Conservation (phyloP, 2,329 filamentous ascomycete genomes). For the Stachybotrys chartarum region DNA sequence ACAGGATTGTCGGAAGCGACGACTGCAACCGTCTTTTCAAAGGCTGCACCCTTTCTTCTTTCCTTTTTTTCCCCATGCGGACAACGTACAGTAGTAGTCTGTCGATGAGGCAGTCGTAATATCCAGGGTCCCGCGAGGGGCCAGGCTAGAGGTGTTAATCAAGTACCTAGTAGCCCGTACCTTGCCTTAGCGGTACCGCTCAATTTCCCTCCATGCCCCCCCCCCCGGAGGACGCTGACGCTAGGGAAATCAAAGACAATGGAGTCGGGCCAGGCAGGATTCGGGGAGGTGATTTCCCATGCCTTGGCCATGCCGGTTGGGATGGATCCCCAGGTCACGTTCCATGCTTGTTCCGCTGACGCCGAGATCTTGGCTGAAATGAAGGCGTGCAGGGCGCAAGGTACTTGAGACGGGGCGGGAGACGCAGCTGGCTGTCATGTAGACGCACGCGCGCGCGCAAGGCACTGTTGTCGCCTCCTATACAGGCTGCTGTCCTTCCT, state of each 20-base stretch:
- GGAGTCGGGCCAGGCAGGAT: neutral
- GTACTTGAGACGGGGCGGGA: neutral
- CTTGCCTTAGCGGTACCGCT: neutral
- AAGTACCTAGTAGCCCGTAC: neutral
- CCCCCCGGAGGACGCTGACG: neutral
- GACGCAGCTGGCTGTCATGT: neutral
- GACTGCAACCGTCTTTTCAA: too few species aligned
- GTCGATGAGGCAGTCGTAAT: too few species aligned
- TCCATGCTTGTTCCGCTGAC: neutral
- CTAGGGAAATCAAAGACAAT: neutral
- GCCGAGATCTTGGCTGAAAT: neutral
- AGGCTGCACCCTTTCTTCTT: neutral
- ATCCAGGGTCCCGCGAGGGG: too few species aligned
- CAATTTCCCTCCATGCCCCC: neutral
- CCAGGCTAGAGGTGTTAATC: neutral
- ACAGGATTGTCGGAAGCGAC: too few species aligned
- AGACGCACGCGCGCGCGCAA: neutral
- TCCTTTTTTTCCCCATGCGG: neutral
- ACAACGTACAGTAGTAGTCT: too few species aligned
- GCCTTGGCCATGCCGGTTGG: neutral
- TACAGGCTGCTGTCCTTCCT: neutral
- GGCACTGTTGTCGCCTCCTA: neutral
- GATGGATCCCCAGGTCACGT: neutral
- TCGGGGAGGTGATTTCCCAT: neutral
- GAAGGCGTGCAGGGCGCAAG: neutral